Evolutionary conservation across 257 asterid species (phyloP), one percentile per base, ranked within the genome.

Genomic region (Solanum medicagineum): DNA sequence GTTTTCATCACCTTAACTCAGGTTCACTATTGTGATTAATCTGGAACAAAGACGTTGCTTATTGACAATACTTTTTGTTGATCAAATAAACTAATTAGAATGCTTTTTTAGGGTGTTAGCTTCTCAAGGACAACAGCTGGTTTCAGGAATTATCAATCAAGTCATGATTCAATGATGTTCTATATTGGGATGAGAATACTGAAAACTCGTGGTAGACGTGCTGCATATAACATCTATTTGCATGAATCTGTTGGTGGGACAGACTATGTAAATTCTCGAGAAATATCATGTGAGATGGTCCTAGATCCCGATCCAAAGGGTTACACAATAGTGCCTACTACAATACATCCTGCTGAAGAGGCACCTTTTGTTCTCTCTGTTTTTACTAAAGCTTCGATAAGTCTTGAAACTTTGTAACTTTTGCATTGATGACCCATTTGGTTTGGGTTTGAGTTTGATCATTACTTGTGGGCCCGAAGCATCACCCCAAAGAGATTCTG

Each of bases 161-260:
- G 99, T 89, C 98, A 95, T 47, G 99, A 94, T 85, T 92, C 94
- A 8, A 89, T 94, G 95, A 95, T 95, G 99, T 97, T 97, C 88
- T 97, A 97, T 91, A 97, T 95, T 14, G 98, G 99, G 81, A 93
- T 97, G 98, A 92, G 99, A 94, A 95, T 97, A 66, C 92, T 97
- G 62, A 97, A 97, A 92, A 97, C 99, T 13, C 97, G 98, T 44
- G 99, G 99, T 17, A 95, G 92, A 13, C 98, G 99, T 84, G 98
- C 99, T 81, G 98, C 93, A 66, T 95, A 92, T 90, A 97, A 97
- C 85, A 97, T 97, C 42, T 97, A 95, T 90, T 55, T 97, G 92
- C 99, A 95, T 47, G 99, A 97, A 90, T 97, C 99, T 6, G 99
- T 95, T 59, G 99, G 99, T 63, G 99, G 99, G 45, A 97, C 99